Evolutionary conservation across 2,329 filamentous ascomycete species (phyloP).

Genomic region (Coniella lustricola): DNA sequence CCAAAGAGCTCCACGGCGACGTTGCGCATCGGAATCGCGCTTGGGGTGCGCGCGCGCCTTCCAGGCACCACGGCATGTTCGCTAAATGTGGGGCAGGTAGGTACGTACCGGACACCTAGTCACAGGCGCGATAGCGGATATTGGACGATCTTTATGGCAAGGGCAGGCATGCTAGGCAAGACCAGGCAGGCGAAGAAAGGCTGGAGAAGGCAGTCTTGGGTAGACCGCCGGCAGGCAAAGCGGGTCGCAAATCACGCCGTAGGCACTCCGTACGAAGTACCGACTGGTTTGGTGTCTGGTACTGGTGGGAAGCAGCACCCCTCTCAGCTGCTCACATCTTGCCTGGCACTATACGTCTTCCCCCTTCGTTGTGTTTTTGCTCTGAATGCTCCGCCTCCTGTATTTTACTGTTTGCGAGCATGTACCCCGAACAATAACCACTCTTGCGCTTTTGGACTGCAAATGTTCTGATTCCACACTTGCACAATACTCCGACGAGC

Average conservation of each 20-base stretch:
- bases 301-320: background rate
- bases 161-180: background rate
- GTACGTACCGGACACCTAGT: too few species aligned
- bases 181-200: too few species aligned
- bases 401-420: constrained; percentile 3
- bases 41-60: background rate
- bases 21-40: background rate
- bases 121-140: too few species aligned
- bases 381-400: background rate
- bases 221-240: too few species aligned
- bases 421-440: constrained; percentile 3
- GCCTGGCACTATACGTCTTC: background rate
- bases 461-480: background rate
- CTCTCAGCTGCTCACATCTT: background rate
- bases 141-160: too few species aligned
- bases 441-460: background rate
- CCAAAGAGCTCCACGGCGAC: background rate
- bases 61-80: background rate
- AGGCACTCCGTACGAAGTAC: too few species aligned
- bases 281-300: too few species aligned
- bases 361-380: background rate
- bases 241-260: too few species aligned
- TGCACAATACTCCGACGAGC: background rate
- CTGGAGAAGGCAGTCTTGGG: too few species aligned
- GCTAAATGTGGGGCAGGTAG: background rate